phyloP scores from a whole-genome alignment of 2,329 filamentous ascomycete species.

The Epichloe sp. region DNA sequence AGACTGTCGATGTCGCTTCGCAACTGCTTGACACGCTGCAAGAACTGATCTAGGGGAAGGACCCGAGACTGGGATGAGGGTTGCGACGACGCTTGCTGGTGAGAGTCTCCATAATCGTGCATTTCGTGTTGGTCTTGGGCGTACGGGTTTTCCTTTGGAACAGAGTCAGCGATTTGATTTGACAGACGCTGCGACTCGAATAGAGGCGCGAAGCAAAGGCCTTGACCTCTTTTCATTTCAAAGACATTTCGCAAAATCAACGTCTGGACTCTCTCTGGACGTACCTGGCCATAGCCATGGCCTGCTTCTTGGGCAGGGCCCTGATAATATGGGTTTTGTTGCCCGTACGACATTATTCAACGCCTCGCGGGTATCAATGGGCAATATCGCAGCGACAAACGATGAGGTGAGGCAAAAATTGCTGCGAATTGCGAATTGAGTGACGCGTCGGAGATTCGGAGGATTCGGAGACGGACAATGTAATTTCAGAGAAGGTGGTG shows the following conservation, averaged over 20 bases:
- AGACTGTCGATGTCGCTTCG: slow-evolving; percentile 56
- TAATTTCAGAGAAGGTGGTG: slow-evolving; percentile 3
- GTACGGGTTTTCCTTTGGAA: background rate
- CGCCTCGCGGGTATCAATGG: background rate
- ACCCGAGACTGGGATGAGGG: slow-evolving; percentile 11
- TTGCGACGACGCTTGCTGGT: slow-evolving; percentile 18
- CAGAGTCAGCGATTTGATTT: background rate
- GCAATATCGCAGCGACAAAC: background rate
- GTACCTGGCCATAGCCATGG: slow-evolving; percentile 9
- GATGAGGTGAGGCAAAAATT: background rate
- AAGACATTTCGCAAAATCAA: too few relatives aligned
- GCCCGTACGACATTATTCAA: slow-evolving; percentile 13
- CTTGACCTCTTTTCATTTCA: background rate
- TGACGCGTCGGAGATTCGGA: background rate
- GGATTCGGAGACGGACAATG: background rate
- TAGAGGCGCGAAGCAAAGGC: background rate
- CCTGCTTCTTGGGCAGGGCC: slow-evolving; percentile 10
- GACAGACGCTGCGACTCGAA: background rate
- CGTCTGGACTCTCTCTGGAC: background rate
- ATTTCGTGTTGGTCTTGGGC: slow-evolving; percentile 37
- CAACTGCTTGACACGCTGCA: slow-evolving; percentile 51
- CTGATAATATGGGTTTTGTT: slow-evolving; percentile 12
- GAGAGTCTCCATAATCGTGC: slow-evolving; percentile 30
- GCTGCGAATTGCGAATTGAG: slow-evolving; percentile 1
- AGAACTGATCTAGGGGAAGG: slow-evolving; percentile 54